A percentile compares a stretch with the other conserved stretches of the same genome.
Evolutionary conservation across 2,329 filamentous ascomycete species (phyloP).

Genomic region (Fusarium lateritium): DNA sequence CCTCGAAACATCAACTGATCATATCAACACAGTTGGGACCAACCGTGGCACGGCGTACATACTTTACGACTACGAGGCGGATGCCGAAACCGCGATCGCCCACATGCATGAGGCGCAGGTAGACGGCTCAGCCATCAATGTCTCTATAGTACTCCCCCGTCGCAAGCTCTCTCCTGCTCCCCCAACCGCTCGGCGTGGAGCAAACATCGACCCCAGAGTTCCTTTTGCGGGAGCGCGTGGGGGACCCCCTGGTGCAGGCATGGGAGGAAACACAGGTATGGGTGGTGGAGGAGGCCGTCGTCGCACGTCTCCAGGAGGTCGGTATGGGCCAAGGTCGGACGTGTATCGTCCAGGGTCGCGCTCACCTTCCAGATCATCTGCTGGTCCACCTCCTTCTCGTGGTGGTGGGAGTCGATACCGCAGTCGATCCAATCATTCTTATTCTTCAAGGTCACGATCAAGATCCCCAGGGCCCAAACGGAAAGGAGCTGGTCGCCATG

Average conservation of each 20-base stretch:
- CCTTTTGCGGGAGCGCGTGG: slow-evolving; percentile 53
- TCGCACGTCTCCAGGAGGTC: slow-evolving; percentile 54
- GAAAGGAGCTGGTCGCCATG: slow-evolving; percentile 51
- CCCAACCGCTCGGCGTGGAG: slow-evolving; percentile 76
- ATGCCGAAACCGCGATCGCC: slow-evolving; percentile 90
- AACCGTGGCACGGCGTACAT: slow-evolving; percentile 97
- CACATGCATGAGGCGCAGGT: slow-evolving; percentile 99
- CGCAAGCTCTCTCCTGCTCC: slow-evolving; percentile 87
- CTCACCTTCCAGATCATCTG: slow-evolving; percentile 63
- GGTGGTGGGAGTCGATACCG: slow-evolving; percentile 59
- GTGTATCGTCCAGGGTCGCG: slow-evolving; percentile 74
- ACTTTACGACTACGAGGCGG: slow-evolving; percentile 80
- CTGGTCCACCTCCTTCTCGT: slow-evolving; percentile 56
- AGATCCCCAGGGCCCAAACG: slow-evolving; percentile 57
- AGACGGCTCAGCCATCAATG: slow-evolving; percentile 85
- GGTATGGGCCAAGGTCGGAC: slow-evolving; percentile 64
- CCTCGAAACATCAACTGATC: slow-evolving; percentile 32
- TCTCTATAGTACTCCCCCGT: slow-evolving; percentile 89
- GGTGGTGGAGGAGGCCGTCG: slow-evolving; percentile 56
- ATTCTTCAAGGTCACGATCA: slow-evolving; percentile 65
- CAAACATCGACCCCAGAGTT: slow-evolving; percentile 68
- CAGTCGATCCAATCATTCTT: slow-evolving; percentile 61
- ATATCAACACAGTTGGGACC: slow-evolving; percentile 74
- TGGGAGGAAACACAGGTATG: slow-evolving; percentile 49
- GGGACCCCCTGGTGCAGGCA: slow-evolving; percentile 48